Evolutionary conservation across 352 stramenopile genomes (phyloP).

Genomic region (Pythium myriotylum): DNA sequence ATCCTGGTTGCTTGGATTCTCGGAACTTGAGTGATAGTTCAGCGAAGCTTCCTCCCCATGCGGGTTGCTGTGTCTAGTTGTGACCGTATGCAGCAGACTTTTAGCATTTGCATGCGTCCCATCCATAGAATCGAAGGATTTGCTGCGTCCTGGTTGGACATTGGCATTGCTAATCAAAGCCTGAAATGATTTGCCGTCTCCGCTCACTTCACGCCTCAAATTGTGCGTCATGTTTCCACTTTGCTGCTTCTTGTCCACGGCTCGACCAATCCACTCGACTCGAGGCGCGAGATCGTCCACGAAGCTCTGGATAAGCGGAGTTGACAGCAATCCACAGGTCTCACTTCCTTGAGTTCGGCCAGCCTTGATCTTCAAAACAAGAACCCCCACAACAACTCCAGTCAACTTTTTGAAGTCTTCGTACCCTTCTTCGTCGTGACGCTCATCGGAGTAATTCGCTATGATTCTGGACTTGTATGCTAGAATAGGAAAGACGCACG

Average conservation of each 20-base stretch:
- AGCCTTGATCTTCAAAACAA: constrained; percentile 11
- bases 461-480: neutral
- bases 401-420: neutral
- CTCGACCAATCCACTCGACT: constrained; percentile 14
- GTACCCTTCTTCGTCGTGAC: neutral
- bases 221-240: neutral
- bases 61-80: too few relatives aligned
- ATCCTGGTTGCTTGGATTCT: constrained; percentile 1
- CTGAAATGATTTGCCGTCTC: too few relatives aligned
- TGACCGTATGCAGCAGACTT: too few relatives aligned
- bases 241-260: constrained; percentile 20
- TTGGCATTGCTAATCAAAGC: too few relatives aligned
- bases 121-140: too few relatives aligned
- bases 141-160: too few relatives aligned
- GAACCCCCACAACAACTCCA: constrained; percentile 7
- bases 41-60: too few relatives aligned
- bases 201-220: too few relatives aligned
- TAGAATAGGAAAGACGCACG: constrained; percentile 9
- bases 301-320: constrained; percentile 7
- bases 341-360: too few relatives aligned
- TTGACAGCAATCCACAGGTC: neutral
- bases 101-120: too few relatives aligned
- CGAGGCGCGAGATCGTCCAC: constrained; percentile 10
- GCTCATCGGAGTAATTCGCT: neutral
- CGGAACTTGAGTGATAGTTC: too few relatives aligned